Conservation (phyloP, 2,329 filamentous ascomycete genomes). For the Triangularia setosa region DNA sequence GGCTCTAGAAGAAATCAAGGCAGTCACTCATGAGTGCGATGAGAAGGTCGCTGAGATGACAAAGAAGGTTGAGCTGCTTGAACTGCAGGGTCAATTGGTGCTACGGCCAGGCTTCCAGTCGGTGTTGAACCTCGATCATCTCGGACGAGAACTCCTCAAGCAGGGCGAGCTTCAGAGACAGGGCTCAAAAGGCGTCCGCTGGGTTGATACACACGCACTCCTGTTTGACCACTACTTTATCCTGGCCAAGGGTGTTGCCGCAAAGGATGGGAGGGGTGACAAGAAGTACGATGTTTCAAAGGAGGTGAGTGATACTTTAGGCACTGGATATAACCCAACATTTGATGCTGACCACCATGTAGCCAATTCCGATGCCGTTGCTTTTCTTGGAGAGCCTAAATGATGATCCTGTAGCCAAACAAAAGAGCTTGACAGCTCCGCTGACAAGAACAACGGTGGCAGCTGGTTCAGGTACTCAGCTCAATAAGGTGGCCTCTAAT, state of each 20-base stretch:
- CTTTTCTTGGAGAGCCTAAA: conserved; percentile 88
- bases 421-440: conserved; percentile 67
- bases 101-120: conserved; percentile 83
- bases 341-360: conserved; percentile 26
- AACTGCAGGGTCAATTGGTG: conserved; percentile 77
- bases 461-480: conserved; percentile 50
- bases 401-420: conserved; percentile 84
- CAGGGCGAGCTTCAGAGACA: conserved; percentile 86
- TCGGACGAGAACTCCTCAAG: conserved; percentile 86
- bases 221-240: conserved; percentile 97
- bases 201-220: conserved; percentile 90
- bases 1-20: conserved; percentile 87
- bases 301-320: conserved; percentile 47
- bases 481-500: conserved; percentile 53
- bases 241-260: conserved; percentile 72
- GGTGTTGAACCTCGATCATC: conserved; percentile 86
- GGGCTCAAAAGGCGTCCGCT: conserved; percentile 83
- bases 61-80: conserved; percentile 83
- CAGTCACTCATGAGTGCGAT: conserved; percentile 87
- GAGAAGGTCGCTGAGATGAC: conserved; percentile 87
- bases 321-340: not conserved
- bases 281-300: conserved; percentile 95
- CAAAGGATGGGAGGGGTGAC: conserved; percentile 65
- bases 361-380: conserved; percentile 94
- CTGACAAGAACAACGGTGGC: conserved; percentile 58